A percentile compares a stretch with the other conserved stretches of the same genome.
Evolutionary conservation across 345 rosid species (phyloP).

Genomic region (Pistacia atlantica): DNA sequence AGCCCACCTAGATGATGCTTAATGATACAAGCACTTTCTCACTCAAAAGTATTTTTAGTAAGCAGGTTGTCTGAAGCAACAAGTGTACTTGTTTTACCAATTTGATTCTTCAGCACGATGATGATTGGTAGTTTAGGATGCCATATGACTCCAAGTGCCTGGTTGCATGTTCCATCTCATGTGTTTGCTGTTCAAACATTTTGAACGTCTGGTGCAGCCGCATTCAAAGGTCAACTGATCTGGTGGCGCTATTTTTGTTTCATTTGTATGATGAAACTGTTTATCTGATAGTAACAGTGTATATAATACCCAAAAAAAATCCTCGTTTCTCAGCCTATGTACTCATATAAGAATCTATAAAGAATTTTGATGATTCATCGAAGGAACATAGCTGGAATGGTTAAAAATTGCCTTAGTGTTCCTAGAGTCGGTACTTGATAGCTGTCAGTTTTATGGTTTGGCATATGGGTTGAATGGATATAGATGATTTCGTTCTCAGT

Average conservation of each 20-base stretch:
- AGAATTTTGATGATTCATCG: background rate
- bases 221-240: background rate
- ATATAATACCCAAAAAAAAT: background rate
- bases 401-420: background rate
- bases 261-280: background rate
- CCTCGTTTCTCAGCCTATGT: background rate
- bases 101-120: background rate
- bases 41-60: background rate
- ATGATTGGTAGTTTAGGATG: background rate
- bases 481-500: background rate
- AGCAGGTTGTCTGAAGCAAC: background rate
- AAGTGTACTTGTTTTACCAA: background rate
- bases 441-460: background rate
- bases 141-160: background rate
- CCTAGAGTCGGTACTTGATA: background rate
- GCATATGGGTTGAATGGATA: background rate
- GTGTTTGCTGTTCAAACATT: background rate
- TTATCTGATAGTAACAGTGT: background rate
- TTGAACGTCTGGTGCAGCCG: background rate
- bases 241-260: background rate
- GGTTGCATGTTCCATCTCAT: background rate
- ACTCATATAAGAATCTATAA: no score
- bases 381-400: background rate
- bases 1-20: constrained; percentile 35
- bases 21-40: background rate